Evolutionary conservation across 2,329 filamentous ascomycete genomes (phyloP), one percentile per base, ranked within the genome.

Genomic region (Cercospora sojina): DNA sequence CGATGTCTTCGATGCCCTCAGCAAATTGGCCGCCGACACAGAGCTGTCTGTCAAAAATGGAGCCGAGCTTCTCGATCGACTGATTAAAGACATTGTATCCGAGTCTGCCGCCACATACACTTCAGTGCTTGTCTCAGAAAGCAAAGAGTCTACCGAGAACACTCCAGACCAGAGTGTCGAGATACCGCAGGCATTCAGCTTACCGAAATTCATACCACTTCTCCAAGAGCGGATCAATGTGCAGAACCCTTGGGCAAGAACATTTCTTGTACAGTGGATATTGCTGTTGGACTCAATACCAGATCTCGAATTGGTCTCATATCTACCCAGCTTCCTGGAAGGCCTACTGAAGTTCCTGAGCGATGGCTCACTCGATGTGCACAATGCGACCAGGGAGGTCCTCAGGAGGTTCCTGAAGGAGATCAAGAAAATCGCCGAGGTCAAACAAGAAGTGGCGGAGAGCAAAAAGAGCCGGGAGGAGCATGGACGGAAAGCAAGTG

Each of bases 21-120:
- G 93, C 83, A 98, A 97, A 86, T 87, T 99, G 73, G 93, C 94
- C 16, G 95, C 95, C 57, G 95, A 99, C 78, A 94, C 93, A 0
- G 96, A 99, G 77, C 83, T 97, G 5, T 98, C 94, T 0, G 96
- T 99, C 66, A 99, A 99, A 80, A 99, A 99, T 76, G 95, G 95
- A 29, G 95, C 95, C 23, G 95, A 99, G 78, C 85, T 99, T 58
- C 85, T 99, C 8, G 95, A 99, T 80, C 91, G 95, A 31, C 85
- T 99, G 57, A 89, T 99, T 75, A 97, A 97, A 79, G 93, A 98
- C 74, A 97, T 98, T 68, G 93, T 98, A 3, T 91, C 93, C 2
- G 94, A 98, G 79, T 97, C 93, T 5, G 93, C 94, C 13, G 91
- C 94, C 51, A 95, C 93, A 4, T 99, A 99, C 77, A 89, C 98